phyloP scores from a whole-genome alignment of 2,329 filamentous ascomycete genomes.

The Trichoderma hamatum region DNA sequence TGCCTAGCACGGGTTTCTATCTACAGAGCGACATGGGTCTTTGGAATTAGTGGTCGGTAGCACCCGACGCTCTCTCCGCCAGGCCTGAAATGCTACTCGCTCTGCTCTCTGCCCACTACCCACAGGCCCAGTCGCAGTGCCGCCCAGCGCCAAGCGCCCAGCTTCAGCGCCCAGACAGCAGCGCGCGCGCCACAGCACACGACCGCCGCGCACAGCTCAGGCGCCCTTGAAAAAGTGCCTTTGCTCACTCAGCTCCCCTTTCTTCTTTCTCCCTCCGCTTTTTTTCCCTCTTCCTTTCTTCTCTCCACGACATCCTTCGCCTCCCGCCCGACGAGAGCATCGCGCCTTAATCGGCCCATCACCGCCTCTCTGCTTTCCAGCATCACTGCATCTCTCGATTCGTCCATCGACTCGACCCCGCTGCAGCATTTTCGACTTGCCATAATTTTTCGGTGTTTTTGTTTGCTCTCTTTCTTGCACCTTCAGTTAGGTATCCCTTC shows the following conservation, averaged over 20 bases:
- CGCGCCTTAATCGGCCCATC: slow-evolving; percentile 27
- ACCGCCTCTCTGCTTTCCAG: slow-evolving; percentile 19
- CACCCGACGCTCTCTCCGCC: slow-evolving; percentile 22
- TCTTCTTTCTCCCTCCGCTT: slow-evolving; percentile 19
- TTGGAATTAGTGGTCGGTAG: slow-evolving; percentile 16
- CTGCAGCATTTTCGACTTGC: slow-evolving; percentile 11
- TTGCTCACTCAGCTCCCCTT: slow-evolving; percentile 5
- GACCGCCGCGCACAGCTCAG: slow-evolving; percentile 25
- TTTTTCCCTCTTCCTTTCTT: slow-evolving; percentile 17
- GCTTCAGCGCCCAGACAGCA: slow-evolving; percentile 12
- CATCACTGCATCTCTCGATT: slow-evolving; percentile 19
- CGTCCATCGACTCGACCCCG: slow-evolving; percentile 5
- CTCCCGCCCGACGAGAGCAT: slow-evolving; percentile 28
- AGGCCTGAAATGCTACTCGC: not conserved
- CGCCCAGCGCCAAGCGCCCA: slow-evolving; percentile 23
- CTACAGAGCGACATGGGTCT: not conserved
- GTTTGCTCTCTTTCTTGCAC: slow-evolving; percentile 8
- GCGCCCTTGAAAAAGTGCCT: slow-evolving; percentile 26
- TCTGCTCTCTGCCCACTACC: slow-evolving; percentile 5
- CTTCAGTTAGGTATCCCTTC: not conserved
- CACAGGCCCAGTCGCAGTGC: not conserved
- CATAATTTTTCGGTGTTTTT: slow-evolving; percentile 13
- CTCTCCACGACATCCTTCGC: slow-evolving; percentile 19
- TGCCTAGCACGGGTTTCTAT: not conserved
- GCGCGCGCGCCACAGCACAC: slow-evolving; percentile 25